These are phyloP conservation scores for Platanthera guangdongensis DNA, from an alignment of 106 monocot genomes.

Conservation along the genomic window DNA sequence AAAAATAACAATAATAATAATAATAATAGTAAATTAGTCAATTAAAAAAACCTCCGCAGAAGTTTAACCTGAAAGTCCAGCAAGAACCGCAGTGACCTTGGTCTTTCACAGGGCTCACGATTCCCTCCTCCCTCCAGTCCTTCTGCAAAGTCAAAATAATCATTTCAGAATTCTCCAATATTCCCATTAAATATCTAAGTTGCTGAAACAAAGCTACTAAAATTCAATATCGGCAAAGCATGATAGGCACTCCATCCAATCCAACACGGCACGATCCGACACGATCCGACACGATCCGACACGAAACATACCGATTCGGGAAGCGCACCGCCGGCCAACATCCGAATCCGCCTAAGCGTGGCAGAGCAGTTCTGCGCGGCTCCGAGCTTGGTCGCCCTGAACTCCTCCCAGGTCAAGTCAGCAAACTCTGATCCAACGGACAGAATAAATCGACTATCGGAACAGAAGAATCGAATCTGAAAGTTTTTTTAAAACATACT, in stretches of 20 bases:
- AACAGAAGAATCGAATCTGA: neutral
- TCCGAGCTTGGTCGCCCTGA: constrained; percentile 47
- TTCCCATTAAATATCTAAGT: too few relatives aligned
- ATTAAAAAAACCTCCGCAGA: too few relatives aligned
- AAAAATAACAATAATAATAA: too few relatives aligned
- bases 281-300: constrained; percentile 2
- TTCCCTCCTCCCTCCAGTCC: constrained; percentile 90
- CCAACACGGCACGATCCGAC: neutral
- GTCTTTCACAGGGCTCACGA: constrained; percentile 91
- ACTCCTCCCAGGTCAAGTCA: constrained; percentile 96
- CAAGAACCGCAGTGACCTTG: constrained; percentile 89
- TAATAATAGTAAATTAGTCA: too few relatives aligned
- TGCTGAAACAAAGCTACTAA: too few relatives aligned
- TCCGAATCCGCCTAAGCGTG: constrained; percentile 64
- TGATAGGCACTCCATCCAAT: neutral
- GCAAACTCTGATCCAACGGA: constrained; percentile 40
- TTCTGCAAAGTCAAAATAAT: constrained; percentile 37
- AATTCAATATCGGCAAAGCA: neutral
- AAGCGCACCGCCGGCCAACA: constrained; percentile 36
- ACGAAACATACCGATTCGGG: constrained; percentile 50
- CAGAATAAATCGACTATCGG: neutral
- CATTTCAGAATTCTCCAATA: neutral
- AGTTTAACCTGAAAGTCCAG: constrained; percentile 83
- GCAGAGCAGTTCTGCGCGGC: constrained; percentile 96
- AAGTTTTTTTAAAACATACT: constrained; percentile 29